A percentile compares a stretch with the other conserved stretches of the same genome.
phyloP scores from a whole-genome alignment of 1,139 yeast genomes.

The Nadsonia starkeyi-henricii region DNA sequence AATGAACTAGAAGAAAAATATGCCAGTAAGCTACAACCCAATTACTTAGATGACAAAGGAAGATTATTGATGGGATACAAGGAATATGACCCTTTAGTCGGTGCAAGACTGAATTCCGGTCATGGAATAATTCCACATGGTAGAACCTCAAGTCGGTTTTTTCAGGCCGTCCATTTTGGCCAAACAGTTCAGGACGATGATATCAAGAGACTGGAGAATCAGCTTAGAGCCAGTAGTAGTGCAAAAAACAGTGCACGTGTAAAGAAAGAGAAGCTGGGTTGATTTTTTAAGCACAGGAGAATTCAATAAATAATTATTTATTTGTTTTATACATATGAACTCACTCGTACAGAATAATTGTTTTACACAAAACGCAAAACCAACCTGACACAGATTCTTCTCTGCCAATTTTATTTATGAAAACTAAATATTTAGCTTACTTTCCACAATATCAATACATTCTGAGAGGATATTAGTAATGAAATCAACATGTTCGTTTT shows the following conservation, averaged over 20 bases:
- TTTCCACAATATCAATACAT: background rate
- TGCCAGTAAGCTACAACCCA: constrained; percentile 11
- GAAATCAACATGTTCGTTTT: constrained; percentile 4
- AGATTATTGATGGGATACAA: constrained; percentile 7
- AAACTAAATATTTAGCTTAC: no score
- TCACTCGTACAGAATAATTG: no score
- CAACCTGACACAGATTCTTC: no score
- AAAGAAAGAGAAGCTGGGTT: no score
- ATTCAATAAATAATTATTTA: no score
- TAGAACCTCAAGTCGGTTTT: constrained; percentile 11
- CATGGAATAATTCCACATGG: constrained; percentile 14
- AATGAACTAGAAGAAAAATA: constrained; percentile 3
- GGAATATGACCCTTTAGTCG: constrained; percentile 13
- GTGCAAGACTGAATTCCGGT: constrained; percentile 10
- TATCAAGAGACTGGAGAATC: background rate
- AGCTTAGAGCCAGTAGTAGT: no score
- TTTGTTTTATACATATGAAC: no score
- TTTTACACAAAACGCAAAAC: no score
- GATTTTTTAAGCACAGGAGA: no score
- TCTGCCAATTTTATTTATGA: no score
- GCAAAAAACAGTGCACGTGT: no score
- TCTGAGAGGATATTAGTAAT: background rate
- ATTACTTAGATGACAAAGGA: constrained; percentile 8
- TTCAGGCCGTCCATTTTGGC: constrained; percentile 6
- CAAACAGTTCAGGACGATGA: background rate